Evolutionary conservation across 768 basidiomycete species (phyloP).

Genomic region (Baorangia bicolor): DNA sequence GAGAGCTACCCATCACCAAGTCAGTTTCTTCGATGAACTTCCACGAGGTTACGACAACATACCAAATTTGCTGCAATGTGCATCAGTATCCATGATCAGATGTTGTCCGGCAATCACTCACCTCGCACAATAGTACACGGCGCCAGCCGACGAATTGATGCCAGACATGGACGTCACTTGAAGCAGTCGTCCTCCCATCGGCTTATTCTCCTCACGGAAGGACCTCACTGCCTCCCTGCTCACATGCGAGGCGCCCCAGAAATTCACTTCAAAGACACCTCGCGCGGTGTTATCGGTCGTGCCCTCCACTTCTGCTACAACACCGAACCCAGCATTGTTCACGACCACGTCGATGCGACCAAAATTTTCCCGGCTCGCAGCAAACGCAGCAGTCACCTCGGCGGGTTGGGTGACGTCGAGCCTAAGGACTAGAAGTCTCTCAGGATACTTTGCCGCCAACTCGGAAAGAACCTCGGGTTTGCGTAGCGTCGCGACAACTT

Average conservation of each 20-base stretch:
- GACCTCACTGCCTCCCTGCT: slow-evolving; percentile 32
- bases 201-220: slow-evolving; percentile 28
- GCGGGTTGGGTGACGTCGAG: slow-evolving; percentile 38
- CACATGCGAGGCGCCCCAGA: slow-evolving; percentile 45
- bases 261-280: slow-evolving; percentile 40
- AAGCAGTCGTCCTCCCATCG: slow-evolving; percentile 39
- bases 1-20: slow-evolving; percentile 2
- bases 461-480: slow-evolving; percentile 34
- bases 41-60: neutral
- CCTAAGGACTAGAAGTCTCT: slow-evolving; percentile 35
- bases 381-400: slow-evolving; percentile 37
- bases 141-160: slow-evolving; percentile 12
- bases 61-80: slow-evolving; percentile 15
- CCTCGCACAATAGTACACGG: slow-evolving; percentile 26
- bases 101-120: neutral
- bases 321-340: slow-evolving; percentile 28
- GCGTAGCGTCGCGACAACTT: slow-evolving; percentile 44
- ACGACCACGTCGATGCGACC: slow-evolving; percentile 32
- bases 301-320: slow-evolving; percentile 37
- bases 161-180: slow-evolving; percentile 36
- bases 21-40: neutral
- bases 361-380: slow-evolving; percentile 26
- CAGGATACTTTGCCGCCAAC: slow-evolving; percentile 24
- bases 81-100: neutral
- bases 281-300: slow-evolving; percentile 35